Percentiles rank a stretch among this genome's conserved stretches.
Evolutionary conservation across 306 rosid genomes (phyloP).

Genomic region (Prunus armeniaca): DNA sequence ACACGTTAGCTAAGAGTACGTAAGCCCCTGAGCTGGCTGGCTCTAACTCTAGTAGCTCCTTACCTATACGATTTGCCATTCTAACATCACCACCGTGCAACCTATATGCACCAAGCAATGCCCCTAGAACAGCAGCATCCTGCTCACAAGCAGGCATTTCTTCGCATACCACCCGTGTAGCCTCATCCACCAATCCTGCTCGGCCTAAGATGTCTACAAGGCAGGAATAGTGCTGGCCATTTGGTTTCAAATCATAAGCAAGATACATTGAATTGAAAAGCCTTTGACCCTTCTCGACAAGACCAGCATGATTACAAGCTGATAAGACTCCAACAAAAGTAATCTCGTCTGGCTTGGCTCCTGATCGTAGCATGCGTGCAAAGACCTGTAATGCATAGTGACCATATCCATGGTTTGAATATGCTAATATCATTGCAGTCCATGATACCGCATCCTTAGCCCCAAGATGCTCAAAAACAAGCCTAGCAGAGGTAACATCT

Average conservation of each 20-base stretch:
- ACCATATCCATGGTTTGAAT: slow-evolving; percentile 43
- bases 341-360: slow-evolving; percentile 35
- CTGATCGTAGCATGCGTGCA: slow-evolving; percentile 35
- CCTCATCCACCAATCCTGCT: slow-evolving; percentile 43
- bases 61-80: slow-evolving; percentile 28
- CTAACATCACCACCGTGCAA: slow-evolving; percentile 35
- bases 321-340: slow-evolving; percentile 47
- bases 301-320: slow-evolving; percentile 51
- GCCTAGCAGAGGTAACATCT: slow-evolving; percentile 36
- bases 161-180: slow-evolving; percentile 25
- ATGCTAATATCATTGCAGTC: slow-evolving; percentile 44
- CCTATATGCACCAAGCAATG: slow-evolving; percentile 48
- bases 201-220: slow-evolving; percentile 42
- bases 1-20: slow-evolving; percentile 37
- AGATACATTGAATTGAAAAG: slow-evolving; percentile 37
- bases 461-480: slow-evolving; percentile 37
- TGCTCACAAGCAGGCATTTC: slow-evolving; percentile 37
- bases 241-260: slow-evolving; percentile 32
- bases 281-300: slow-evolving; percentile 43
- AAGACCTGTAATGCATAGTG: slow-evolving; percentile 42
- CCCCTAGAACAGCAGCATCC: slow-evolving; percentile 44
- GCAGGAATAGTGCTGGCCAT: slow-evolving; percentile 39
- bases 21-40: slow-evolving; percentile 35
- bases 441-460: slow-evolving; percentile 42
- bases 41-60: slow-evolving; percentile 38